Evolutionary conservation across 2,329 filamentous ascomycete genomes (phyloP), one percentile per base, ranked within the genome.

Genomic region (Xylaria sp.): DNA sequence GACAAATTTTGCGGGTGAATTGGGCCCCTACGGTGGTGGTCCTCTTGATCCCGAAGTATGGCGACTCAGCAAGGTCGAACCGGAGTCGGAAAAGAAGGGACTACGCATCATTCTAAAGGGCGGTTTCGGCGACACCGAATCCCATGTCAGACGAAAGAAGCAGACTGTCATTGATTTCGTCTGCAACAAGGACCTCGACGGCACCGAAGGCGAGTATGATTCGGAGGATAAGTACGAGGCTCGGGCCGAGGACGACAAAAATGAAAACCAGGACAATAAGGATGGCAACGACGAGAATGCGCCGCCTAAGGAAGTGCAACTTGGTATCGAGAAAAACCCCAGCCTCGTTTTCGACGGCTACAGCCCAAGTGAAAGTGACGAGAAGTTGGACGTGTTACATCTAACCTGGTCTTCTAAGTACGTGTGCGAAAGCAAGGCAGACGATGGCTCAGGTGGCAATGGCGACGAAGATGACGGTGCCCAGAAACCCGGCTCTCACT

Each of bases 351-450:
- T 93, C 78, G 83, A 91, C 61, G 87, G 89, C 70, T 97, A 95
- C 76, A 85, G 83, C 41, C 70, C 73, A 2, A 83, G 87, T 54
- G 82, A 83, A 19, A 85, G 84, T 55, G 81, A 87, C 37, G 79
- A 79, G 7, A 79, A 83, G 25, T 76, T 81, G 1, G 85, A 87
- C 61, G 85, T 92, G 10, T 77, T 98, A 66, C 86, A 88, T 56
- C 75, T 98, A 72, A 88, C 90, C 35, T 99, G 94, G 94, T 81
- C 85, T 73, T 97, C 94, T 13, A 92, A 94, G 76, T 88, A 92
- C 73, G 94, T 92, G 0, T 98, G 95, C 75, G 88, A 92, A 72
- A 80, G 78, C 27, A 66, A 66, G 37, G 65, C 65, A 4, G 71
- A 76, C 70, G 69, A 74, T 25, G 68, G 76, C 53, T 71, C 72